Evolutionary conservation across 257 asterid genomes (phyloP).

Genomic region (Gentiana dahurica): DNA sequence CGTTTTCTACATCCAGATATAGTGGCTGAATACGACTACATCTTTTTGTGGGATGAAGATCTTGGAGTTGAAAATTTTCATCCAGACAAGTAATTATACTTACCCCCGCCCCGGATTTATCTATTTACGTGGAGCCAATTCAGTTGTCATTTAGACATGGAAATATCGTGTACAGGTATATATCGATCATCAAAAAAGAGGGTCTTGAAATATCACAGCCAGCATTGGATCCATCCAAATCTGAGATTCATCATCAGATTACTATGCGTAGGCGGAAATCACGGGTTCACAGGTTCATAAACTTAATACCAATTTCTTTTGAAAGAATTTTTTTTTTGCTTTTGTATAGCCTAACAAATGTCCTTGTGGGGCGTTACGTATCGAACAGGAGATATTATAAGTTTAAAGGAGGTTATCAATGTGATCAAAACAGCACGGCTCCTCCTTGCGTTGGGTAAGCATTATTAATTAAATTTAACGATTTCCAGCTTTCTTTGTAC

Average conservation of each 20-base stretch:
- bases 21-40: conserved; percentile 63
- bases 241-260: conserved; percentile 65
- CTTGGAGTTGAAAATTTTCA: conserved; percentile 65
- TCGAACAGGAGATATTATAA: conserved; percentile 51
- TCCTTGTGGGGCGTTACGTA: not conserved
- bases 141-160: too few relatives aligned
- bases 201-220: conserved; percentile 89
- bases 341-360: too few relatives aligned
- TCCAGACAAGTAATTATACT: conserved; percentile 45
- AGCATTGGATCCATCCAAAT: conserved; percentile 47
- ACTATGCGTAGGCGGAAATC: conserved; percentile 50
- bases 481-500: not conserved
- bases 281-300: conserved; percentile 60
- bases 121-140: too few relatives aligned
- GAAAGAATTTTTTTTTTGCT: too few relatives aligned
- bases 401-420: conserved; percentile 40
- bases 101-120: too few relatives aligned
- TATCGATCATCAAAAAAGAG: conserved; percentile 57
- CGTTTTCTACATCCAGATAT: conserved; percentile 95
- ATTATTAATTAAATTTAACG: not conserved
- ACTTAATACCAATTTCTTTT: too few relatives aligned
- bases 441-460: conserved; percentile 91
- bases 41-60: conserved; percentile 94
- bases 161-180: conserved; percentile 34
- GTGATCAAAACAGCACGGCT: conserved; percentile 48